phyloP scores from a whole-genome alignment of 2,329 filamentous ascomycete genomes.

The Mollisia scopiformis region DNA sequence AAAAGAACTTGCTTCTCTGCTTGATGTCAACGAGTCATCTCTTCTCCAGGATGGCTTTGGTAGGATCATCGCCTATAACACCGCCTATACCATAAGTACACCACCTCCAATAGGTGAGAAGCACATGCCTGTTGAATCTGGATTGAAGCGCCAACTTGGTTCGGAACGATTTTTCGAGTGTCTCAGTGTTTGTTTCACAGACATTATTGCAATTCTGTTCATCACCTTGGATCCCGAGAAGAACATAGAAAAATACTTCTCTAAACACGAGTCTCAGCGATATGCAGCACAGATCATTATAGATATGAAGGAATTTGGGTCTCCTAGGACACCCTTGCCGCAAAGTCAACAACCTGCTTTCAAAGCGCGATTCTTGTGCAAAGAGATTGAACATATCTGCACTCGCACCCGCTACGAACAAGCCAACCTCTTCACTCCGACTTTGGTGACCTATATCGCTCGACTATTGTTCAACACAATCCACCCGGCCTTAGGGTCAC shows the following conservation, averaged over 20 bases:
- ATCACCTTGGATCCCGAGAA: constrained; percentile 78
- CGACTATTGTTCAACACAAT: constrained; percentile 81
- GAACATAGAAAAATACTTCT: constrained; percentile 68
- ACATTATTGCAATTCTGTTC: constrained; percentile 77
- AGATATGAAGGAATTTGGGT: constrained; percentile 69
- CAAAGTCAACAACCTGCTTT: constrained; percentile 87
- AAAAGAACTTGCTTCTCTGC: constrained; percentile 58
- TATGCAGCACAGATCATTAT: constrained; percentile 66
- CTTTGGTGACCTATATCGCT: constrained; percentile 73
- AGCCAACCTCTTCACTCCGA: constrained; percentile 72
- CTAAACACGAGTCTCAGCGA: constrained; percentile 58
- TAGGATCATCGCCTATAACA: constrained; percentile 80
- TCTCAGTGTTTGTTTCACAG: constrained; percentile 71
- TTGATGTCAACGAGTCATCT: constrained; percentile 56
- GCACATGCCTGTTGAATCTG: constrained; percentile 61
- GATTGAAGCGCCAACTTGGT: constrained; percentile 71
- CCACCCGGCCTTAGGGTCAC: constrained; percentile 79
- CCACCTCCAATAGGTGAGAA: constrained; percentile 45
- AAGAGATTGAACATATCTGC: constrained; percentile 79
- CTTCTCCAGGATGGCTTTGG: constrained; percentile 73
- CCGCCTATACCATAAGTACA: constrained; percentile 71
- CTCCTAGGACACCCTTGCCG: constrained; percentile 68
- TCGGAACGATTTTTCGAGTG: constrained; percentile 64
- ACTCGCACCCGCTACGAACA: constrained; percentile 69
- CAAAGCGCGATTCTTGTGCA: constrained; percentile 73